Base-by-base conservation (phyloP, 192 early-diverging fungal species). In the Spizellomyces sp. region DNA sequence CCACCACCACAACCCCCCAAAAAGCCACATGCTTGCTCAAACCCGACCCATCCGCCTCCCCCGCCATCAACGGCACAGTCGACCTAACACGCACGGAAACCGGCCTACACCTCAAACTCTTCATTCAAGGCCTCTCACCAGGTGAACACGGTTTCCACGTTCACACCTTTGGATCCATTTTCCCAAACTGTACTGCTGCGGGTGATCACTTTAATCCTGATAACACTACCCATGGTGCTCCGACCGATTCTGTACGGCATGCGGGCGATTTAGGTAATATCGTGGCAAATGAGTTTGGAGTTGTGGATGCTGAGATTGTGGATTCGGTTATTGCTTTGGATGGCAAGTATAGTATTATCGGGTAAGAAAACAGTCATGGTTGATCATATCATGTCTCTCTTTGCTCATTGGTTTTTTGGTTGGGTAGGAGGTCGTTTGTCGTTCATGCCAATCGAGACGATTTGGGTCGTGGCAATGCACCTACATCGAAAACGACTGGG, bases 221-320 rank as follows among this genome's bases (percentile, higher is more conserved):
- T 77, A 80, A 80, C 56, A 75, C 83, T 69, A 90, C 86, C 22
- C 95, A 97, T 83, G 94, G 95, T 70, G 94, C 87, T 54, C 93
- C 90, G 41, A 62, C 64, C 2, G 90, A 79, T 70, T 79, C 80
- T 59, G 69, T 84, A 48, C 91, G 94, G 60, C 95, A 97, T 82
- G 88, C 88, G 41, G 95, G 95, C 70, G 95, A 97, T 79, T 87
- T 97, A 62, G 95, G 95, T 76, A 97, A 97, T 83, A 76, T 97
- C 62, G 72, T 61, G 8, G 90, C 87, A 19, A 69, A 78, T 15
- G 78, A 70, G 8, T 59, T 84, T 47, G 91, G 93, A 55, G 75
- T 73, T 61, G 91, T 85, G 58, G 69, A 71, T 14, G 59, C 86
- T 43, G 80, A 27, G 19, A 44, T 82, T 15, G 71, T 75, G 46